Conservation (phyloP, 202 grass and related monocot species). For the Bolboschoenoplectus hybrid region DNA sequence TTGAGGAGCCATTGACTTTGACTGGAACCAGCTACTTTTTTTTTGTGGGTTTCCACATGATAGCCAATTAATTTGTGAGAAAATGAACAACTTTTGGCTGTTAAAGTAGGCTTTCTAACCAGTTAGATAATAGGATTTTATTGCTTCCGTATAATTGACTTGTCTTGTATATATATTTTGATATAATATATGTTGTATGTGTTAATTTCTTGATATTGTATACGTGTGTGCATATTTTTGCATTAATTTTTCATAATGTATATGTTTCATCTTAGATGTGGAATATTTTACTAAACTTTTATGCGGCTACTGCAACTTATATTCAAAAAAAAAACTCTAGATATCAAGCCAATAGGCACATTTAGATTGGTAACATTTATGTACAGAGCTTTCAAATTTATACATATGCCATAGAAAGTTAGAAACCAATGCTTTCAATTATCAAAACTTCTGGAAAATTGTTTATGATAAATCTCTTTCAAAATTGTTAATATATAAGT, state of each 20-base stretch:
- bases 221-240: neutral
- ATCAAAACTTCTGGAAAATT: neutral
- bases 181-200: slow-evolving; percentile 5
- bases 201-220: neutral
- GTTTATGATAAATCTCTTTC: neutral
- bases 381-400: neutral
- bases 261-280: neutral
- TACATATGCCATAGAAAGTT: neutral
- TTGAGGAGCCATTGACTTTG: slow-evolving; percentile 65
- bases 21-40: slow-evolving; percentile 46
- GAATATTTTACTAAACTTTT: neutral
- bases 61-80: slow-evolving; percentile 21
- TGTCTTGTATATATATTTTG: neutral
- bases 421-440: neutral
- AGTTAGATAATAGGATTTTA: neutral
- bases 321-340: neutral
- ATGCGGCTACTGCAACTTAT: neutral
- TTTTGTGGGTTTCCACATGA: slow-evolving; percentile 43
- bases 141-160: slow-evolving; percentile 20
- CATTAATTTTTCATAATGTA: neutral
- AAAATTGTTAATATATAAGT: neutral
- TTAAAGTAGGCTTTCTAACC: slow-evolving; percentile 6
- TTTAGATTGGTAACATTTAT: neutral
- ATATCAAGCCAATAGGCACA: slow-evolving; percentile 8
- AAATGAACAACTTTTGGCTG: neutral